Conservation (phyloP, 306 rosid genomes). For the Dalbergia cultrata region DNA sequence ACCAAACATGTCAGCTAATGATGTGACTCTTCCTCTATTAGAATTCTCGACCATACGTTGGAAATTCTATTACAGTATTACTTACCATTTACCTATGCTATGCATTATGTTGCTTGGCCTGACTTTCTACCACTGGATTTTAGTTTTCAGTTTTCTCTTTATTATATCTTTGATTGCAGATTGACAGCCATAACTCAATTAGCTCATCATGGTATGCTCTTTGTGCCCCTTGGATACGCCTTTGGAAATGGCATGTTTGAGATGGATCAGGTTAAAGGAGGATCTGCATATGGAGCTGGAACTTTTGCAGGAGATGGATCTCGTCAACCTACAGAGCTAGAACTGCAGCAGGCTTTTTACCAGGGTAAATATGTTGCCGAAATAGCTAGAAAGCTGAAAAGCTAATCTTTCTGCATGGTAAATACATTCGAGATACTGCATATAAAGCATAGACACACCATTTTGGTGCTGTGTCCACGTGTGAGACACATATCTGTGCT, state of each 20-base stretch:
- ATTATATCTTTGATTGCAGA: conserved; percentile 49
- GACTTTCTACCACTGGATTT: background rate
- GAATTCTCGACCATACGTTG: conserved; percentile 8
- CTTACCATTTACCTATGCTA: conserved; percentile 2
- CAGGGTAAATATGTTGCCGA: conserved; percentile 86
- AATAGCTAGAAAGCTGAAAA: conserved; percentile 80
- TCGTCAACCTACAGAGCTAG: conserved; percentile 84
- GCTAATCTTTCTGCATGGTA: conserved; percentile 22
- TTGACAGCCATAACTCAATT: conserved; percentile 84
- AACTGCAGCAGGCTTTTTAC: conserved; percentile 82
- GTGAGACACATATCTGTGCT: too few relatives aligned
- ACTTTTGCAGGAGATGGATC: conserved; percentile 91
- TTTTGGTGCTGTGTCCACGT: too few relatives aligned
- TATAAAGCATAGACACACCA: background rate
- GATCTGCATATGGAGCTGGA: conserved; percentile 92
- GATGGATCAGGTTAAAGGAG: conserved; percentile 88
- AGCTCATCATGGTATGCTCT: conserved; percentile 97
- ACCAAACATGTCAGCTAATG: background rate
- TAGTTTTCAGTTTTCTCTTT: conserved; percentile 20
- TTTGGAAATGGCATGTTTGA: conserved; percentile 88
- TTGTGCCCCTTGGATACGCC: conserved; percentile 89
- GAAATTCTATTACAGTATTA: background rate
- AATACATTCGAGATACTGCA: background rate
- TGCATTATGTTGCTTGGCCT: background rate
- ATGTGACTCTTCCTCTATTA: background rate